phyloP scores from a whole-genome alignment of 768 basidiomycete species.

The Mycena epipterygia region DNA sequence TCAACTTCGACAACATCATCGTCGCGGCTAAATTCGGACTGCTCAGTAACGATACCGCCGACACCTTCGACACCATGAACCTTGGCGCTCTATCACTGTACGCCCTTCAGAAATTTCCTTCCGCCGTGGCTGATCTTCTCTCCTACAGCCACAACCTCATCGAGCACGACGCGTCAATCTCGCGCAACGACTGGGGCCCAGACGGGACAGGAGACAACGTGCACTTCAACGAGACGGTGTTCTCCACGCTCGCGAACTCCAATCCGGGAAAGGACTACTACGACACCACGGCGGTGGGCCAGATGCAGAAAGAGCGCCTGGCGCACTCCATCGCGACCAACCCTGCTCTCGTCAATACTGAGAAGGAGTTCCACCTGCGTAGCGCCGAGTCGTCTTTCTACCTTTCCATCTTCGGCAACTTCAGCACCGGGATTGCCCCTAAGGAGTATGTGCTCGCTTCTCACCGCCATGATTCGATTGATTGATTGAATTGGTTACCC shows the following conservation, averaged over 20 bases:
- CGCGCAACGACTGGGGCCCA: slow-evolving; percentile 24
- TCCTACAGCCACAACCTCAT: slow-evolving; percentile 23
- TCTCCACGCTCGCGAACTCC: too few species aligned
- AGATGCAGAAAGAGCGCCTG: too few species aligned
- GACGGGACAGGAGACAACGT: slow-evolving; percentile 28
- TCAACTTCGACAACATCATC: not conserved
- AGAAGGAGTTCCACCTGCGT: too few species aligned
- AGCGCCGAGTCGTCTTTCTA: too few species aligned
- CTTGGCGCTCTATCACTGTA: slow-evolving; percentile 30
- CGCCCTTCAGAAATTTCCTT: not conserved
- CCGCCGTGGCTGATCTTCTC: not conserved
- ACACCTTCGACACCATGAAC: slow-evolving; percentile 1
- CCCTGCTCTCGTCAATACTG: too few species aligned
- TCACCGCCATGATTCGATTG: not conserved
- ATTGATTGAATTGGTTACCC: not conserved
- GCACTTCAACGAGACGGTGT: slow-evolving; percentile 33
- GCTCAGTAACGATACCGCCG: not conserved
- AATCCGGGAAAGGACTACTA: too few species aligned
- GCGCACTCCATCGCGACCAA: too few species aligned
- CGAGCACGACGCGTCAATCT: slow-evolving; percentile 32
- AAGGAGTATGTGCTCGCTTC: too few species aligned
- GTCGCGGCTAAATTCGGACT: slow-evolving; percentile 7
- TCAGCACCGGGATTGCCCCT: too few species aligned
- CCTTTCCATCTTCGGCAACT: too few species aligned
- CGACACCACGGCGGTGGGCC: too few species aligned